Evolutionary conservation across 2,329 filamentous ascomycete genomes (phyloP).

Genomic region (Ophiostoma fasciatum): DNA sequence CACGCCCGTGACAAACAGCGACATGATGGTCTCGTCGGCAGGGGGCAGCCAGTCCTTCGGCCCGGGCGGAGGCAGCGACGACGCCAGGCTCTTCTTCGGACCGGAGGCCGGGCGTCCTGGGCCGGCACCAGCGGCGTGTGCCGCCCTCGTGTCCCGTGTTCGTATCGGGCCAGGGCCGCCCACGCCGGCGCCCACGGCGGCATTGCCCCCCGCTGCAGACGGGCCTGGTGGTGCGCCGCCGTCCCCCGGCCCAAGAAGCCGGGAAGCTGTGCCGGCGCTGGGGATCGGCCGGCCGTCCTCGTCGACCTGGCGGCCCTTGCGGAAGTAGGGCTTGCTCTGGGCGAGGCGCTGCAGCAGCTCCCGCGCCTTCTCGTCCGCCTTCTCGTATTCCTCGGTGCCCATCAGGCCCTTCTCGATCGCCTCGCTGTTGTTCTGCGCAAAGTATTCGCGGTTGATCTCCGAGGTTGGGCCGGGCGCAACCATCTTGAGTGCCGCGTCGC

Average conservation of each 20-base stretch:
- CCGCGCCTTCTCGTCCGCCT: constrained; percentile 91
- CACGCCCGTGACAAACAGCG: constrained; percentile 85
- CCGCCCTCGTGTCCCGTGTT: constrained; percentile 49
- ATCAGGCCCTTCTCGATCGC: constrained; percentile 79
- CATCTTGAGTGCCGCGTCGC: constrained; percentile 96
- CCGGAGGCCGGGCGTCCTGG: constrained; percentile 26
- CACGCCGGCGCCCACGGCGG: constrained; percentile 37
- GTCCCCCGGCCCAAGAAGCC: constrained; percentile 9
- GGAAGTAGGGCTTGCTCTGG: constrained; percentile 88
- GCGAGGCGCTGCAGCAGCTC: constrained; percentile 76
- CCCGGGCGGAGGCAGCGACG: constrained; percentile 61
- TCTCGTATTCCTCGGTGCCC: constrained; percentile 80
- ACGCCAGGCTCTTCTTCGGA: constrained; percentile 42
- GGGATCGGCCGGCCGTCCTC: constrained; percentile 30
- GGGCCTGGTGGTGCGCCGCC: background rate
- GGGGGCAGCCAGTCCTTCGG: constrained; percentile 80
- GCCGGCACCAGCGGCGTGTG: constrained; percentile 32
- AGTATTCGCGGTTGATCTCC: constrained; percentile 91
- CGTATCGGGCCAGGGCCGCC: constrained; percentile 65
- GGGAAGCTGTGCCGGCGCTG: constrained; percentile 21
- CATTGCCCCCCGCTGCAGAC: constrained; percentile 26
- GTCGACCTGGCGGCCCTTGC: constrained; percentile 67
- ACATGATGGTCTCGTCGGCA: constrained; percentile 71
- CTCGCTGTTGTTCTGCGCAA: constrained; percentile 91
- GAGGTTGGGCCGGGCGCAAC: constrained; percentile 85